phyloP scores from a whole-genome alignment of 1,284 basidiomycete genomes.

The Puccinia horiana region DNA sequence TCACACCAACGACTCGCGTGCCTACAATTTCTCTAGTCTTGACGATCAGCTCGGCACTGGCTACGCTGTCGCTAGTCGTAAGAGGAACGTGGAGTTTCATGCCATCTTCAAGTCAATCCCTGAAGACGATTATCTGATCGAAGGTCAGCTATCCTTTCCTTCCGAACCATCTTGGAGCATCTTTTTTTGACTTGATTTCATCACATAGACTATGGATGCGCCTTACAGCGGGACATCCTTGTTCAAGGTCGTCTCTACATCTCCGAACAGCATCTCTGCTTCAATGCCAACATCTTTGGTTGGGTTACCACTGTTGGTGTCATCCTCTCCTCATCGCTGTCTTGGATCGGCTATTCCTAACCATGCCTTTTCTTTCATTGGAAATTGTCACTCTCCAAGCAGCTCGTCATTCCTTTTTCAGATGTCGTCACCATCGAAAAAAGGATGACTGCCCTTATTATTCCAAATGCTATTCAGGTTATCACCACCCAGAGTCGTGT shows the following conservation, averaged over 20 bases:
- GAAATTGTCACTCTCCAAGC: constrained; percentile 43
- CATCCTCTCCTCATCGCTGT: neutral
- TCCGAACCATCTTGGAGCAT: constrained; percentile 29
- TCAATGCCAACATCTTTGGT: constrained; percentile 98
- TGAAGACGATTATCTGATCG: constrained; percentile 96
- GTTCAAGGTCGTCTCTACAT: constrained; percentile 95
- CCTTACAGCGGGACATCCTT: constrained; percentile 89
- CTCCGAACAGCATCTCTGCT: constrained; percentile 96
- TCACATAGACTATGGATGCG: constrained; percentile 86
- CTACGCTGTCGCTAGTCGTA: constrained; percentile 93
- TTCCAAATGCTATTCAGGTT: constrained; percentile 94
- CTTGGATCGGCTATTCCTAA: neutral
- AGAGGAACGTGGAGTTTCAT: constrained; percentile 94
- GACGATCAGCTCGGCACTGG: constrained; percentile 61
- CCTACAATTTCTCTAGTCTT: neutral
- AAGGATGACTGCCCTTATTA: constrained; percentile 97
- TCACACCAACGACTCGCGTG: neutral
- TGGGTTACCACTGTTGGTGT: constrained; percentile 90
- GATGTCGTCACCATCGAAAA: constrained; percentile 90
- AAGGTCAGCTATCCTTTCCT: constrained; percentile 66
- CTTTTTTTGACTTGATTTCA: constrained; percentile 17
- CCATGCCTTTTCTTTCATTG: constrained; percentile 37
- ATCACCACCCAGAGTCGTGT: constrained; percentile 70
- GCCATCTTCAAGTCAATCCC: constrained; percentile 80
- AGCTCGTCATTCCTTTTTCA: constrained; percentile 87